Evolutionary conservation across 1,284 basidiomycete genomes (phyloP).

Genomic region (Marasmius tenuissimus): DNA sequence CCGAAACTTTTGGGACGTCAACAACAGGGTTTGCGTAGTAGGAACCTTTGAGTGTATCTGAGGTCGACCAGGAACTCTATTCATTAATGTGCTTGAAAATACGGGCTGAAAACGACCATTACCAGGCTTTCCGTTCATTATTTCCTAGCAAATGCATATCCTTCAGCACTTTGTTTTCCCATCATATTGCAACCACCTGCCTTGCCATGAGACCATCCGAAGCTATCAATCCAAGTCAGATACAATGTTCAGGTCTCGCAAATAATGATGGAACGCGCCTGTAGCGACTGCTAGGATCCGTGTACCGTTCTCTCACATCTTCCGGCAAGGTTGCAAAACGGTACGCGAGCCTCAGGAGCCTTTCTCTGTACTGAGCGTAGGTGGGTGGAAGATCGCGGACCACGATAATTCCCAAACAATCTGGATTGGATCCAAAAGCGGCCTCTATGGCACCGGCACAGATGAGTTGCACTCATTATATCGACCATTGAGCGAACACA

Average conservation of each 20-base stretch:
- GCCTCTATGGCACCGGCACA: constrained; percentile 44
- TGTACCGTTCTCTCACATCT: constrained; percentile 64
- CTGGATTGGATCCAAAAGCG: constrained; percentile 78
- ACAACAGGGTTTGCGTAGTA: constrained; percentile 89
- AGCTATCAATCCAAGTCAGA: constrained; percentile 43
- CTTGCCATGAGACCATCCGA: constrained; percentile 95
- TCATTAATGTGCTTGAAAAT: not conserved
- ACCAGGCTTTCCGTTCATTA: constrained; percentile 92
- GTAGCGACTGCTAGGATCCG: constrained; percentile 66
- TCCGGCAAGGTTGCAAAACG: constrained; percentile 74
- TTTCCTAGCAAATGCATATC: constrained; percentile 53
- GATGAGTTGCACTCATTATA: not conserved
- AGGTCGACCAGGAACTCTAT: not conserved
- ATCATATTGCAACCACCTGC: constrained; percentile 28
- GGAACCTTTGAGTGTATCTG: constrained; percentile 85
- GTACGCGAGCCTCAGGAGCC: constrained; percentile 72
- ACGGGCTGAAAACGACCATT: not conserved
- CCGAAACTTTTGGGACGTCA: constrained; percentile 60
- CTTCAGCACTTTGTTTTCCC: not conserved
- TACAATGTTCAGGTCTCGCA: not conserved
- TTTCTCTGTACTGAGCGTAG: constrained; percentile 65
- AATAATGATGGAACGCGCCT: constrained; percentile 42
- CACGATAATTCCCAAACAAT: constrained; percentile 79
- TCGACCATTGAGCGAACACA: constrained; percentile 24
- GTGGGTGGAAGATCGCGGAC: constrained; percentile 75